phyloP scores from a whole-genome alignment of 2,329 filamentous ascomycete genomes.

The Diaporthe sp. region DNA sequence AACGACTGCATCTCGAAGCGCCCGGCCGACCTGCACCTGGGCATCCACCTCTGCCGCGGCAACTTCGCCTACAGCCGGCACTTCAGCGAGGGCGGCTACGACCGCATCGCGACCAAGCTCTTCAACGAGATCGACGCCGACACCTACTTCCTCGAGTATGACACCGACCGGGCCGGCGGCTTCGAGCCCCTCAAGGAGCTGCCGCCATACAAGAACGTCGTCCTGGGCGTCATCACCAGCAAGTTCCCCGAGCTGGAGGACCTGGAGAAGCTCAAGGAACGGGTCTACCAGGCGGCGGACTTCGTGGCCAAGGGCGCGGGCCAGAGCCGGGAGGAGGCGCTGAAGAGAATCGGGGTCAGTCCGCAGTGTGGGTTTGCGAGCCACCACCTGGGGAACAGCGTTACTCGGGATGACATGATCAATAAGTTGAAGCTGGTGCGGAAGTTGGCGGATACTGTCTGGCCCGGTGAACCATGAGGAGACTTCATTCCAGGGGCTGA shows the following conservation, averaged over 20 bases:
- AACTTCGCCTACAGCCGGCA: slow-evolving; percentile 74
- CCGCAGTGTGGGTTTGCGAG: slow-evolving; percentile 80
- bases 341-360: slow-evolving; percentile 75
- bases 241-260: slow-evolving; percentile 72
- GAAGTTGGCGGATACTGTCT: slow-evolving; percentile 74
- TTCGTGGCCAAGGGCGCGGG: slow-evolving; percentile 75
- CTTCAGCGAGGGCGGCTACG: slow-evolving; percentile 74
- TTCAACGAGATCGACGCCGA: slow-evolving; percentile 65
- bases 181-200: slow-evolving; percentile 72
- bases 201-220: slow-evolving; percentile 71
- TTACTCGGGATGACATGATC: slow-evolving; percentile 77
- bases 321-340: slow-evolving; percentile 71
- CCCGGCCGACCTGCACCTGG: slow-evolving; percentile 76
- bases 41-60: slow-evolving; percentile 74
- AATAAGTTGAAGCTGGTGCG: slow-evolving; percentile 78
- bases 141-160: slow-evolving; percentile 67
- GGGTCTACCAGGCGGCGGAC: slow-evolving; percentile 70
- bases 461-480: slow-evolving; percentile 55
- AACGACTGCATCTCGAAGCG: slow-evolving; percentile 75
- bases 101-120: slow-evolving; percentile 71
- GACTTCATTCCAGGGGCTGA: neutral
- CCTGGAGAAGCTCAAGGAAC: slow-evolving; percentile 64
- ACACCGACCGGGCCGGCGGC: slow-evolving; percentile 67
- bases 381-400: slow-evolving; percentile 75
- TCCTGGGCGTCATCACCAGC: slow-evolving; percentile 71